These are phyloP conservation scores for Citrus glauca DNA, from an alignment of 345 rosid species.

Conservation along the genomic window DNA sequence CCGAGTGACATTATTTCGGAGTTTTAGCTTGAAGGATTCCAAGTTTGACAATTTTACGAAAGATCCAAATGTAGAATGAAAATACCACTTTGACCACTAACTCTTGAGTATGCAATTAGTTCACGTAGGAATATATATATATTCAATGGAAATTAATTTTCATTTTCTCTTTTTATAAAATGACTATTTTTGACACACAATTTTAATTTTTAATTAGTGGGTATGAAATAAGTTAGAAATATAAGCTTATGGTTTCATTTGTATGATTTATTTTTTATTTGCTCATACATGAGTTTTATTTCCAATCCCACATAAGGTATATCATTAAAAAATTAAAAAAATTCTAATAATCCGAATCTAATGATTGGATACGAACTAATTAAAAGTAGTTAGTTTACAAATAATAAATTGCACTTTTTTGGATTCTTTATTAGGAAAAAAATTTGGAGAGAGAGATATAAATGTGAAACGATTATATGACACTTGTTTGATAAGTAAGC, in stretches of 20 bases:
- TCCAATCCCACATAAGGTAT: not conserved
- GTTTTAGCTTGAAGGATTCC: not conserved
- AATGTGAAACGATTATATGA: not conserved
- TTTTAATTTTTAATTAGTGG: not conserved
- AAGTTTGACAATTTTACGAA: not conserved
- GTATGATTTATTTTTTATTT: not conserved
- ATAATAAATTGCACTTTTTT: not conserved
- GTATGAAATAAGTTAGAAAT: not conserved
- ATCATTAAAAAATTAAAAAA: too few species aligned
- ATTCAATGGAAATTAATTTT: not conserved
- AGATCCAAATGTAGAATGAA: not conserved
- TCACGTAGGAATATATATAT: not conserved
- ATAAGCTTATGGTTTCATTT: not conserved
- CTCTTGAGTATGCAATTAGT: not conserved
- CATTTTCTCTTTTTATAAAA: not conserved
- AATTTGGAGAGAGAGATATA: not conserved
- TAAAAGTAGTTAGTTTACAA: not conserved
- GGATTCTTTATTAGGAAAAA: not conserved
- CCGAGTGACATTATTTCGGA: not conserved
- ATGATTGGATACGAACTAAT: not conserved
- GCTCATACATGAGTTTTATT: not conserved
- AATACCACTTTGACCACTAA: not conserved
- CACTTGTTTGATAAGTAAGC: not conserved
- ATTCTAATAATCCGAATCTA: not conserved
- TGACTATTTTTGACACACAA: not conserved